Percentiles rank a stretch among this genome's conserved stretches.
phyloP scores from a whole-genome alignment of 257 asterid species.

The Nicotiana tabacum region DNA sequence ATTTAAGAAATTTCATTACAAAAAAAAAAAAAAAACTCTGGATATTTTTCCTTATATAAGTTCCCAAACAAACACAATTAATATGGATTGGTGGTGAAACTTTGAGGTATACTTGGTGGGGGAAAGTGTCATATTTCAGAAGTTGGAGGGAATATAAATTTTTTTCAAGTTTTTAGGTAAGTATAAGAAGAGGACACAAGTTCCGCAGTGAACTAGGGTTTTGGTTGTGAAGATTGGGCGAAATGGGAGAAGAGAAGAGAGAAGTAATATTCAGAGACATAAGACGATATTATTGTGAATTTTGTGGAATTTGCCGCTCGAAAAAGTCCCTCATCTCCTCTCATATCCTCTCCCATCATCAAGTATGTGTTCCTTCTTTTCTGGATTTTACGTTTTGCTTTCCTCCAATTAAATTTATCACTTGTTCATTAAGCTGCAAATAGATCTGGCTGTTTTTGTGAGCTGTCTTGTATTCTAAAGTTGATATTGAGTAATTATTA shows the following conservation, averaged over 20 bases:
- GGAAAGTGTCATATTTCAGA: background rate
- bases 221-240: background rate
- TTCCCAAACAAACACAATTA: background rate
- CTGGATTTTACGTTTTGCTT: background rate
- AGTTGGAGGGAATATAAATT: background rate
- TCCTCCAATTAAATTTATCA: background rate
- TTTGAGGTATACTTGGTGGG: background rate
- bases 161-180: background rate
- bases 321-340: conserved; percentile 68
- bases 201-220: background rate
- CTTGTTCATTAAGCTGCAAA: background rate
- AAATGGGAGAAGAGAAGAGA: conserved; percentile 16
- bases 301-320: conserved; percentile 83
- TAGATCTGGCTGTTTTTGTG: background rate
- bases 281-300: conserved; percentile 68
- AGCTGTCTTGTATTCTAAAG: background rate
- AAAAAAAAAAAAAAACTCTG: too few relatives aligned
- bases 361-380: conserved; percentile 27
- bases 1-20: too few relatives aligned
- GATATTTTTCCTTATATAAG: too few relatives aligned
- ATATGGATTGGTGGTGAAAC: background rate
- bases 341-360: conserved; percentile 55
- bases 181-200: background rate
- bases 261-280: conserved; percentile 59
- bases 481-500: background rate